Evolutionary conservation across 2,329 filamentous ascomycete genomes (phyloP).

Genomic region (Ophiostoma tasmaniense): DNA sequence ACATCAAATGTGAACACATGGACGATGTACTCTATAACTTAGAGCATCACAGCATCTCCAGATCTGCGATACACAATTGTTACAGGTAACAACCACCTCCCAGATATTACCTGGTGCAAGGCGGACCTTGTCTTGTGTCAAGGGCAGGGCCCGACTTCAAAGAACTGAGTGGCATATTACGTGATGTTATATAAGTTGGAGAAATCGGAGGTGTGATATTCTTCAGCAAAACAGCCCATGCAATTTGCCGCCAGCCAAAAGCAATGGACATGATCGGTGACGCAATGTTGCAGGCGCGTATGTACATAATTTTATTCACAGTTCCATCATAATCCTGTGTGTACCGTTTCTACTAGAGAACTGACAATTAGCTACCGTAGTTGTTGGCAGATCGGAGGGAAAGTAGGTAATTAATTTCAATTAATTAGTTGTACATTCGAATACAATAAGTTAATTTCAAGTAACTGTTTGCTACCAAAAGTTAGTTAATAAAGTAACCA

Average conservation of each 20-base stretch:
- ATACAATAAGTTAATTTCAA: too few relatives aligned
- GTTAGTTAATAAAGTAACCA: too few relatives aligned
- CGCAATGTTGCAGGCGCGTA: neutral
- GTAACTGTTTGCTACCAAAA: too few relatives aligned
- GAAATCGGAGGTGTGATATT: neutral
- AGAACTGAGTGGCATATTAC: neutral
- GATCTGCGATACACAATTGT: neutral
- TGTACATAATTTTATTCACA: neutral
- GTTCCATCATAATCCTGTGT: too few relatives aligned
- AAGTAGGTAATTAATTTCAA: too few relatives aligned
- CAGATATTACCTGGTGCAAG: neutral
- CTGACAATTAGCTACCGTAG: too few relatives aligned
- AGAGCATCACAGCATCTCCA: neutral
- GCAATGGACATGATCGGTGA: neutral
- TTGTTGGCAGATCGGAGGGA: too few relatives aligned
- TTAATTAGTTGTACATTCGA: too few relatives aligned
- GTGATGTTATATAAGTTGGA: neutral
- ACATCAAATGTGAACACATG: neutral
- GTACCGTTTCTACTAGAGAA: too few relatives aligned
- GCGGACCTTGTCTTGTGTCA: neutral
- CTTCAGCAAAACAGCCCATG: neutral
- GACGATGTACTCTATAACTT: neutral
- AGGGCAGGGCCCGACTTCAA: neutral
- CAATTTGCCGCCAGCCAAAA: neutral
- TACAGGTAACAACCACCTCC: neutral